phyloP scores from a whole-genome alignment of 495 filamentous ascomycete species.

The Aspergillus sclerotiicarbonarius region DNA sequence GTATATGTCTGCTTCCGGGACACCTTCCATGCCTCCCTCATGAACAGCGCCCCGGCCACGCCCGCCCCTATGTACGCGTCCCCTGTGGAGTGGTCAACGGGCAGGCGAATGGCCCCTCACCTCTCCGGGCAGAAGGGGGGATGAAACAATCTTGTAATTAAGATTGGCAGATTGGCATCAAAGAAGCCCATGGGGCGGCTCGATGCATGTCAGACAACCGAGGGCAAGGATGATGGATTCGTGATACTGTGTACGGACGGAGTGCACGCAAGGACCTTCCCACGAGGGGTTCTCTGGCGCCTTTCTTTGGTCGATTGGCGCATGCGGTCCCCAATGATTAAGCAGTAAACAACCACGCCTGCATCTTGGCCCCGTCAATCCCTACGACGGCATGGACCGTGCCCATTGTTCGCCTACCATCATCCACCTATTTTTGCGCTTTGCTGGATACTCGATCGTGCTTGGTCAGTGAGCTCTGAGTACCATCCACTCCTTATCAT shows the following conservation, averaged over 20 bases:
- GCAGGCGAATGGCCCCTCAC: background rate
- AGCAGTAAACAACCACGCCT: background rate
- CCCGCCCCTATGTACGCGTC: background rate
- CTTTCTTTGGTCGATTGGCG: constrained; percentile 3
- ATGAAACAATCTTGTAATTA: background rate
- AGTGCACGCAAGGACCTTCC: background rate
- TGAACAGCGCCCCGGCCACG: background rate
- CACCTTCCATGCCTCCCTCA: background rate
- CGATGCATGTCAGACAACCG: constrained; percentile 10
- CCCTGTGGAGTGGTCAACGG: background rate
- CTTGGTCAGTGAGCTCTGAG: too few species aligned
- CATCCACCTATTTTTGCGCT: background rate
- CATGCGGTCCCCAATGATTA: background rate
- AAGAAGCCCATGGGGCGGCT: background rate
- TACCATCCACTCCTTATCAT: too few species aligned
- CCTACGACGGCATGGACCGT: background rate
- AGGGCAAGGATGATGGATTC: background rate
- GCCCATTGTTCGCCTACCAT: background rate
- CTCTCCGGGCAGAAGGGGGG: background rate
- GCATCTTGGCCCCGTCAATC: background rate
- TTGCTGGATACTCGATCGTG: background rate
- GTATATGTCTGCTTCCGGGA: background rate
- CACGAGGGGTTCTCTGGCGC: constrained; percentile 1
- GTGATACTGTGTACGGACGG: background rate
- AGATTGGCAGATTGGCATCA: background rate